These are phyloP conservation scores for Lentinula lateritia DNA, from an alignment of 768 basidiomycete species.

Conservation along the genomic window DNA sequence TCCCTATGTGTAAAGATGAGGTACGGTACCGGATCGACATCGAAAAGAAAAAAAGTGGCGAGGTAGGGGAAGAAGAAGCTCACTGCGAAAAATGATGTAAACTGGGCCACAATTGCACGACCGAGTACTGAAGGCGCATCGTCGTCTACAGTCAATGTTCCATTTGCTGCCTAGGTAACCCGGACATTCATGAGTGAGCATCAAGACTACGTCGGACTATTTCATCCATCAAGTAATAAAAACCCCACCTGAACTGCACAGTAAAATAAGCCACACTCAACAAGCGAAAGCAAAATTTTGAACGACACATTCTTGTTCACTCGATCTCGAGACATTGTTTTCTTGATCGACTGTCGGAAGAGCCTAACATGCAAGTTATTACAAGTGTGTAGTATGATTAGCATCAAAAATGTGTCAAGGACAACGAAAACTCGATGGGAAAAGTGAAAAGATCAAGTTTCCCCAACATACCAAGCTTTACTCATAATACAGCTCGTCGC, in stretches of 20 bases:
- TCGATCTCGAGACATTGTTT: background rate
- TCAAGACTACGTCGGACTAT: background rate
- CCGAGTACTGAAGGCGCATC: background rate
- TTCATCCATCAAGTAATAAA: background rate
- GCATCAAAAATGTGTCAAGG: too few relatives aligned
- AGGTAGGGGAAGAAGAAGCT: background rate
- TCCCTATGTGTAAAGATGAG: background rate
- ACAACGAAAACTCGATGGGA: too few relatives aligned
- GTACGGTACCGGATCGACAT: too few relatives aligned
- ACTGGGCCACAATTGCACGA: background rate
- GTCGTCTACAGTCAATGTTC: background rate
- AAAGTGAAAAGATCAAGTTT: too few relatives aligned
- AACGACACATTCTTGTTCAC: background rate
- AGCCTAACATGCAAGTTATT: background rate
- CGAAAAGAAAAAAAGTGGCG: too few relatives aligned
- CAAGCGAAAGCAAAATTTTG: background rate
- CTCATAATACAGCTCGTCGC: background rate
- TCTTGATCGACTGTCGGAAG: constrained; percentile 1
- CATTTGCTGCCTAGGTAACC: background rate
- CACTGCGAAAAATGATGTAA: background rate
- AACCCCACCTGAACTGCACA: background rate
- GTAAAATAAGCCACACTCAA: constrained; percentile 1
- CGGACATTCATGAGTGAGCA: background rate
- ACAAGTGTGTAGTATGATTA: too few relatives aligned
- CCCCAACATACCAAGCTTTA: background rate